These are phyloP conservation scores for Alternaria solani DNA, from an alignment of 2,329 filamentous ascomycete genomes.

Conservation along the genomic window DNA sequence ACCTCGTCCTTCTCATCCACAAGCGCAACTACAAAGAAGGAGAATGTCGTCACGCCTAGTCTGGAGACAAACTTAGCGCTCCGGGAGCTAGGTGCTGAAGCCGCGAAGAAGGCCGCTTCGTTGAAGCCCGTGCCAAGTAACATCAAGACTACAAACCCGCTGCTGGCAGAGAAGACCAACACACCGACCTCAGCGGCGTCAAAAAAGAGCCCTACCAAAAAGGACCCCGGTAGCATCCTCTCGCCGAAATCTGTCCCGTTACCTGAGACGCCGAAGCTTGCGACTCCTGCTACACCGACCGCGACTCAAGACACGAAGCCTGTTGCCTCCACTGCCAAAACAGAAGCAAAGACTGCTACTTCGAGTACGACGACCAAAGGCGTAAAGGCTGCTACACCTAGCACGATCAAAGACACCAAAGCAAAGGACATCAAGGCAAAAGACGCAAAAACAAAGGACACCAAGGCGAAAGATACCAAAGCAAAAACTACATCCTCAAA, in stretches of 20 bases:
- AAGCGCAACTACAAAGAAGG: constrained; percentile 28
- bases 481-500: constrained; percentile 2
- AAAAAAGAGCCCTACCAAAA: constrained; percentile 37
- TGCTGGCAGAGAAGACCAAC: constrained; percentile 46
- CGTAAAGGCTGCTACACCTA: constrained; percentile 5
- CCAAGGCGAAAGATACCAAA: constrained; percentile 9
- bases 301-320: constrained; percentile 5
- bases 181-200: constrained; percentile 34
- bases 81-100: constrained; percentile 48
- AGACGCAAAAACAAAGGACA: not conserved
- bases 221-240: constrained; percentile 23
- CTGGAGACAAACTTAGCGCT: constrained; percentile 48
- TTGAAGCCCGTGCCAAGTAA: constrained; percentile 45
- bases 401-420: constrained; percentile 7
- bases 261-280: constrained; percentile 33
- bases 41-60: constrained; percentile 32
- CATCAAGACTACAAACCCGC: constrained; percentile 48
- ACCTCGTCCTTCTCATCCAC: constrained; percentile 19
- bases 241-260: constrained; percentile 38
- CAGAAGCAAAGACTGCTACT: not conserved
- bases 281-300: constrained; percentile 14
- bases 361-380: not conserved
- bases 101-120: constrained; percentile 46
- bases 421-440: constrained; percentile 9
- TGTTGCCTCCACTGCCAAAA: not conserved